Conservation (phyloP, 2,329 filamentous ascomycete genomes). For the Coniella vitis region DNA sequence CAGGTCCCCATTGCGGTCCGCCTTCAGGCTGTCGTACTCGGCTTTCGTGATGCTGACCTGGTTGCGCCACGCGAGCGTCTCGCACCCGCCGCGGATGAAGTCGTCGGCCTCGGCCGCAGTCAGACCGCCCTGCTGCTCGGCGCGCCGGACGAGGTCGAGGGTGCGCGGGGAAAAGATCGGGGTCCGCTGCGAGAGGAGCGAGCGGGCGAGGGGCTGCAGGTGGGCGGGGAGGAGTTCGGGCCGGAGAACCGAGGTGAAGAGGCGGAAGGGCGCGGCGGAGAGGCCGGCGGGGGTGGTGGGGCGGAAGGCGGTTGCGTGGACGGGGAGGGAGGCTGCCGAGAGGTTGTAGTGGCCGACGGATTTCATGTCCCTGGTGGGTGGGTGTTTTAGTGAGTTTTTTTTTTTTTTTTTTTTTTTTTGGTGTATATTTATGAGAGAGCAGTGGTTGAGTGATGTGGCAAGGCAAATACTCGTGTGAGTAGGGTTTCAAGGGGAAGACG, state of each 20-base stretch:
- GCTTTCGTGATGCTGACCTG: slow-evolving; percentile 4
- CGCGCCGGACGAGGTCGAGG: slow-evolving; percentile 28
- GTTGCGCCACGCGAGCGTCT: slow-evolving; percentile 41
- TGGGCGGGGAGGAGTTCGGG: slow-evolving; percentile 31
- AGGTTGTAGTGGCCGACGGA: slow-evolving; percentile 48
- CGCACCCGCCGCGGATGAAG: slow-evolving; percentile 36
- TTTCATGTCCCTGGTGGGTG: slow-evolving; percentile 29
- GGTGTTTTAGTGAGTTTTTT: not conserved
- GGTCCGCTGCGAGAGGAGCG: slow-evolving; percentile 27
- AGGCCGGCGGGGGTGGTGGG: slow-evolving; percentile 24
- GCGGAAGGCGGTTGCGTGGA: slow-evolving; percentile 47
- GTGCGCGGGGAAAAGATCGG: slow-evolving; percentile 35
- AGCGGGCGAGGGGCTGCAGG: slow-evolving; percentile 22
- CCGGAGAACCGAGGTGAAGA: slow-evolving; percentile 29
- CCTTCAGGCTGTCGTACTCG: slow-evolving; percentile 35
- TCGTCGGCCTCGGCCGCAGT: slow-evolving; percentile 24
- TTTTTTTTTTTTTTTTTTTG: no score
- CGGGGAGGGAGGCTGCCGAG: slow-evolving; percentile 37
- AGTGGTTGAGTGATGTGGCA: no score
- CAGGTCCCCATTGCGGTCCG: slow-evolving; percentile 8
- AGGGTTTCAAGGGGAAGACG: no score
- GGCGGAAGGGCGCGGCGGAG: slow-evolving; percentile 27
- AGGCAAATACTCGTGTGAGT: no score
- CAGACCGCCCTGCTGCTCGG: slow-evolving; percentile 26
- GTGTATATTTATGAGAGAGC: no score